Base-by-base conservation (phyloP, 257 asterid genomes). In the Cinchona pubescens region DNA sequence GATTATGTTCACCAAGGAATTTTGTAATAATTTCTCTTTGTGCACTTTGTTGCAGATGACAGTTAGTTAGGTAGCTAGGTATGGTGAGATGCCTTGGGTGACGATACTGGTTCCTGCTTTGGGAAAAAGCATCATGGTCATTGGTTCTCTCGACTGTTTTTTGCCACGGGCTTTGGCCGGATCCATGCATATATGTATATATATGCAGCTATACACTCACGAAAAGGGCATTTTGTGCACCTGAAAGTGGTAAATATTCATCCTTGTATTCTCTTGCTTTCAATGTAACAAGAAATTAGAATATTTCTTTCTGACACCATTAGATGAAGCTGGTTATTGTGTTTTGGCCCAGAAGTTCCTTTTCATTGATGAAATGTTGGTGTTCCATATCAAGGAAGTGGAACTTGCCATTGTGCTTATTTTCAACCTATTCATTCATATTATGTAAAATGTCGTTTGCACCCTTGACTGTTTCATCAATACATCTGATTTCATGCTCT, bases 11-110 rank as follows among this genome's bases (percentile, higher is more conserved):
- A 27, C 29, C 30, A 8, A 21, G 35, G 34, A 66, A 75, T 35
- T n/a, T 67, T 29, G 9, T 70, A 65, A 63, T 35, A 40, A 29
- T n/a, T 5, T 70, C 62, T 46, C 9, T 30, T 67, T 30, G 34
- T 82, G 75, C 35, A 25, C 49, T 25, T 40, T 23, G 64, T 42
- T 75, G 82, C 90, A 85, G 92, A 83, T 66, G 91, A 80, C 71
- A 84, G 71, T 61, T 79, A 68, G 84, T 67, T 65, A 35, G 68
- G 51, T 32, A 49, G 59, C 72, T 32, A 66, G 32, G 7, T 25
- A 48, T 11, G 79, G 60, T 29, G 37, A 55, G 73, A 71, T 71
- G 67, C 66, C 58, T 48, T 0, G 12, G 60, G 55, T 34, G n/a
- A 59, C 40, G 38, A 69, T 59, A n/a, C 25, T 29, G 61, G 60